Evolutionary conservation across 192 early-diverging fungal species (phyloP).

Genomic region (Mycoemilia scoparia): DNA sequence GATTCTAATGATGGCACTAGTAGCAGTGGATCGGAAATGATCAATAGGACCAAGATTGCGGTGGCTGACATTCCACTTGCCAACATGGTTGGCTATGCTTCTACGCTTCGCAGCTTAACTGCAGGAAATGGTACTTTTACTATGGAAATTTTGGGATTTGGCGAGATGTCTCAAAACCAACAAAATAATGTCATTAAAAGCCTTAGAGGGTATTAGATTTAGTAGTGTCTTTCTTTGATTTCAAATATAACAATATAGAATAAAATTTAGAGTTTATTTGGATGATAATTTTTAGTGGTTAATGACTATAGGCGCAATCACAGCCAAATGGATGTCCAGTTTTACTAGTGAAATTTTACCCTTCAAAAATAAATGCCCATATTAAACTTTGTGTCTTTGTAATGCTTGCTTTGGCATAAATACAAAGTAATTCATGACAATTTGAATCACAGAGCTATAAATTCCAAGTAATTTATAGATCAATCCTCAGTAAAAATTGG

Average conservation of each 20-base stretch:
- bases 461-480: no score
- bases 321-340: no score
- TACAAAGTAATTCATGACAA: no score
- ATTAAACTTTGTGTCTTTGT: no score
- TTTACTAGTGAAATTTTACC: no score
- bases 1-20: slow-evolving; percentile 20
- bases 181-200: slow-evolving; percentile 51
- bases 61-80: slow-evolving; percentile 52
- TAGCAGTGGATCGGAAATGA: slow-evolving; percentile 2
- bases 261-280: no score
- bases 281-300: no score
- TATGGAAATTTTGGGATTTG: slow-evolving; percentile 73
- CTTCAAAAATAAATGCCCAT: no score
- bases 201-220: slow-evolving; percentile 32
- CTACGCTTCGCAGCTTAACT: slow-evolving; percentile 63
- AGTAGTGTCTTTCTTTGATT: background rate
- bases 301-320: no score
- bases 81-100: slow-evolving; percentile 73
- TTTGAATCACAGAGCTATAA: no score
- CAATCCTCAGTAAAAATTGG: no score
- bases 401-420: no score
- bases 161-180: slow-evolving; percentile 51
- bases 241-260: background rate
- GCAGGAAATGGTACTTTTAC: slow-evolving; percentile 68
- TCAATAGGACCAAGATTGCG: slow-evolving; percentile 5